Percentiles rank a stretch among this genome's conserved stretches.
Evolutionary conservation across 2,329 filamentous ascomycete species (phyloP).

Genomic region (Curvularia sp.): DNA sequence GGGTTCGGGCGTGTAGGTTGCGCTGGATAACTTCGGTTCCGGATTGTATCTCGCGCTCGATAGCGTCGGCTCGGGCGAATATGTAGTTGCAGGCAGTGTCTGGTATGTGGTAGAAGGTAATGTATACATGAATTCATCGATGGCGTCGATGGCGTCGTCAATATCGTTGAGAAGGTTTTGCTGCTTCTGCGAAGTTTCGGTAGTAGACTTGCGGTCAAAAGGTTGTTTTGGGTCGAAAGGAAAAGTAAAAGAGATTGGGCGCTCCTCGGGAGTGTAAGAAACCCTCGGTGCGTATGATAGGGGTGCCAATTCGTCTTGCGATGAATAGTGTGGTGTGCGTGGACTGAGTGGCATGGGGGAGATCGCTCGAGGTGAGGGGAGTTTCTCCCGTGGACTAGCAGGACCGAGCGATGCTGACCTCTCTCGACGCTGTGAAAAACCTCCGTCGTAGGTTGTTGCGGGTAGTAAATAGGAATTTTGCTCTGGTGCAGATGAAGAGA

Average conservation of each 20-base stretch:
- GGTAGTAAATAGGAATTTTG: constrained; percentile 28
- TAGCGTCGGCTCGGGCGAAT: constrained; percentile 13
- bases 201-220: constrained; percentile 25
- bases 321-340: neutral
- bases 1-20: constrained; percentile 1
- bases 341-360: constrained; percentile 18
- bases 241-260: constrained; percentile 28
- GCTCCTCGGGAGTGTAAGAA: constrained; percentile 23
- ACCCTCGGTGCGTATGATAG: constrained; percentile 11
- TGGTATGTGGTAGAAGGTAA: constrained; percentile 24
- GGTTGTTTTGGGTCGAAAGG: constrained; percentile 21
- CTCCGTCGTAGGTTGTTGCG: constrained; percentile 32
- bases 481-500: constrained; percentile 23
- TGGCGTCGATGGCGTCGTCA: constrained; percentile 36
- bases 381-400: constrained; percentile 3
- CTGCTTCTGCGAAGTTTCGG: constrained; percentile 17
- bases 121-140: constrained; percentile 34
- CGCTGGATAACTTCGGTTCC: neutral
- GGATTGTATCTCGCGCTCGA: constrained; percentile 20
- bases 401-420: constrained; percentile 25
- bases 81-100: constrained; percentile 25
- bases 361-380: constrained; percentile 6
- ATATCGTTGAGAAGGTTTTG: constrained; percentile 32
- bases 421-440: constrained; percentile 15
- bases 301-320: constrained; percentile 6